Evolutionary conservation across 106 monocot species (phyloP).

Genomic region (Phalaenopsis aphrodite): DNA sequence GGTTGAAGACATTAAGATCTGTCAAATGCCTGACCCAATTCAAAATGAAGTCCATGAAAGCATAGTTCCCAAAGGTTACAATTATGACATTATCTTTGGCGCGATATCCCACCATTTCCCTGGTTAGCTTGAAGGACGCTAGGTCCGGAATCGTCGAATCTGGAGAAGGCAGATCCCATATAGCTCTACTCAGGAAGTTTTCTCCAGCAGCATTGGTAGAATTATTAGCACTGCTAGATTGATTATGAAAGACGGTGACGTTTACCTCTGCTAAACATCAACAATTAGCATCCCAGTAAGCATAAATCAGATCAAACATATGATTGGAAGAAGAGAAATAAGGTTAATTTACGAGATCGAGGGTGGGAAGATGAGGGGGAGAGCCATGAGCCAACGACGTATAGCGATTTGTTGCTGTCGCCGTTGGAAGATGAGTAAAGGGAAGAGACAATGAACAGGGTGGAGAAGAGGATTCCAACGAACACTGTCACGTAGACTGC

Average conservation of each 20-base stretch:
- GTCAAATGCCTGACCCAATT: conserved; percentile 93
- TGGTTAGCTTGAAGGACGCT: conserved; percentile 54
- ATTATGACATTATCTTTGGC: conserved; percentile 71
- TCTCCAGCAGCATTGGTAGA: not conserved
- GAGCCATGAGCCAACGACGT: not conserved
- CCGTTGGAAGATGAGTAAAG: conserved; percentile 21
- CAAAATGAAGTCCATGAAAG: conserved; percentile 87
- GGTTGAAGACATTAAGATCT: conserved; percentile 69
- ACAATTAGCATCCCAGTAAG: not conserved
- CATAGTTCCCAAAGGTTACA: conserved; percentile 92
- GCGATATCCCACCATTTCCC: conserved; percentile 47
- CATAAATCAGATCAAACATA: not conserved
- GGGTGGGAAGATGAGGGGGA: conserved; percentile 20
- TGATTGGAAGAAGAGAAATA: not conserved
- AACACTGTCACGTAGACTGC: conserved; percentile 35
- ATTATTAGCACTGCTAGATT: not conserved
- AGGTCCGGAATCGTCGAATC: conserved; percentile 45
- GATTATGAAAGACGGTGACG: not conserved
- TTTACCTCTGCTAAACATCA: conserved; percentile 8
- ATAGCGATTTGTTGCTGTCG: conserved; percentile 5
- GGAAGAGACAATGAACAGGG: conserved; percentile 40
- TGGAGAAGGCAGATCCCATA: conserved; percentile 61
- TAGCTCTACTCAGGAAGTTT: conserved; percentile 29
- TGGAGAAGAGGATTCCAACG: conserved; percentile 14
- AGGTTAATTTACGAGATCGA: not conserved